phyloP scores from a whole-genome alignment of 495 filamentous ascomycete genomes.

The Neurospora sp. region DNA sequence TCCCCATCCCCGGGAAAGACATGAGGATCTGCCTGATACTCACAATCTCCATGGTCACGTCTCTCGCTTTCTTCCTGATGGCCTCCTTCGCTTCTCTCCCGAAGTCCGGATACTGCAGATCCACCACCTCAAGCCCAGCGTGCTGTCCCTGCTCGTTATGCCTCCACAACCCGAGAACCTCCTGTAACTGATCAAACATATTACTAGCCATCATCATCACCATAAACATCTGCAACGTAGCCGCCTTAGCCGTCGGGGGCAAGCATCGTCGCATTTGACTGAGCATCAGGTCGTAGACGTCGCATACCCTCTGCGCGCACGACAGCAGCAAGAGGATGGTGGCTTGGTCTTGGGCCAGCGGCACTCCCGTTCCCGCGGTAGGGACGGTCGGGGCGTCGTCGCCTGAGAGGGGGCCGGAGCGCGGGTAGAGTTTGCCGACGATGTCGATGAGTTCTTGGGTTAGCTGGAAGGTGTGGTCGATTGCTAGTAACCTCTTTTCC shows the following conservation, averaged over 20 bases:
- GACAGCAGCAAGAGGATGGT: conserved; percentile 3
- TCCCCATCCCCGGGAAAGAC: background rate
- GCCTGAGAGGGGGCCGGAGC: background rate
- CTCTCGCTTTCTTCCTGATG: background rate
- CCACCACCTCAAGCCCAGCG: background rate
- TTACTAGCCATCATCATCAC: conserved; percentile 5
- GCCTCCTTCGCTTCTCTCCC: background rate
- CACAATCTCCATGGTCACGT: conserved; percentile 1
- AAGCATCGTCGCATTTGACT: conserved; percentile 1
- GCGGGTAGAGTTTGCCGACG: background rate
- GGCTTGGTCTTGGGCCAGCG: background rate
- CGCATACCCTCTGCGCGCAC: conserved; percentile 2
- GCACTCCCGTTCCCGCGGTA: background rate
- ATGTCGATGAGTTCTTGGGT: conserved; percentile 5
- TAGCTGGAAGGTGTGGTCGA: conserved; percentile 3
- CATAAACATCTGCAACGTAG: conserved; percentile 4
- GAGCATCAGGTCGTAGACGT: conserved; percentile 1
- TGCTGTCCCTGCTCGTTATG: background rate
- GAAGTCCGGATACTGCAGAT: background rate
- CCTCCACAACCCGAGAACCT: background rate
- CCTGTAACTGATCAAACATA: conserved; percentile 7
- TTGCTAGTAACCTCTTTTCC: background rate
- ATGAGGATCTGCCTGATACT: background rate
- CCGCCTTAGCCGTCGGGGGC: background rate
- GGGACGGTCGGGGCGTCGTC: background rate